Conservation (phyloP, 164 flowering plant species). For the Stephania cephalantha region DNA sequence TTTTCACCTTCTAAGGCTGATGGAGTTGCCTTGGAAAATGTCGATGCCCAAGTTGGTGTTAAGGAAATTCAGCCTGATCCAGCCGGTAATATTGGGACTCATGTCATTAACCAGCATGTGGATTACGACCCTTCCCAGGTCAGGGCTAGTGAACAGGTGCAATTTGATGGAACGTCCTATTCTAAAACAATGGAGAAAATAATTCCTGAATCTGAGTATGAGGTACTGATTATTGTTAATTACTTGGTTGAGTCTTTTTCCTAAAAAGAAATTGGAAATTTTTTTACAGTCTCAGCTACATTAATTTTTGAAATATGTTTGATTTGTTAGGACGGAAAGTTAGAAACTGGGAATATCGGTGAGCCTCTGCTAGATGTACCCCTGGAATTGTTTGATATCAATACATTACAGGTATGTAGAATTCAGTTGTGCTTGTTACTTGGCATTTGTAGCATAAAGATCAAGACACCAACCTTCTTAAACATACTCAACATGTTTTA, state of each 20-base stretch:
- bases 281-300: background rate
- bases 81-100: slow-evolving; percentile 17
- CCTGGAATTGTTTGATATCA: slow-evolving; percentile 52
- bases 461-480: background rate
- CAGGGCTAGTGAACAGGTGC: slow-evolving; percentile 39
- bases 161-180: slow-evolving; percentile 37
- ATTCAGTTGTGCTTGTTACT: background rate
- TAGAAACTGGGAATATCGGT: slow-evolving; percentile 31
- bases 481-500: background rate
- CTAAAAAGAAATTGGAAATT: background rate
- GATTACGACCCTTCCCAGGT: slow-evolving; percentile 28
- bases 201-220: slow-evolving; percentile 52
- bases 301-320: slow-evolving; percentile 10
- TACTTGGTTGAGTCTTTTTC: background rate
- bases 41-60: slow-evolving; percentile 27
- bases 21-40: slow-evolving; percentile 21
- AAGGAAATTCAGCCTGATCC: slow-evolving; percentile 24
- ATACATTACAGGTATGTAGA: slow-evolving; percentile 71
- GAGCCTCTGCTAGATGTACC: slow-evolving; percentile 50
- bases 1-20: slow-evolving; percentile 30
- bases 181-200: slow-evolving; percentile 29
- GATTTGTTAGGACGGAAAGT: slow-evolving; percentile 55
- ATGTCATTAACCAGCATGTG: slow-evolving; percentile 9
- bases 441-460: background rate
- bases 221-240: slow-evolving; percentile 34